Evolutionary conservation across 2,329 filamentous ascomycete species (phyloP).

Genomic region (Ophiosphaerella herpotricha): DNA sequence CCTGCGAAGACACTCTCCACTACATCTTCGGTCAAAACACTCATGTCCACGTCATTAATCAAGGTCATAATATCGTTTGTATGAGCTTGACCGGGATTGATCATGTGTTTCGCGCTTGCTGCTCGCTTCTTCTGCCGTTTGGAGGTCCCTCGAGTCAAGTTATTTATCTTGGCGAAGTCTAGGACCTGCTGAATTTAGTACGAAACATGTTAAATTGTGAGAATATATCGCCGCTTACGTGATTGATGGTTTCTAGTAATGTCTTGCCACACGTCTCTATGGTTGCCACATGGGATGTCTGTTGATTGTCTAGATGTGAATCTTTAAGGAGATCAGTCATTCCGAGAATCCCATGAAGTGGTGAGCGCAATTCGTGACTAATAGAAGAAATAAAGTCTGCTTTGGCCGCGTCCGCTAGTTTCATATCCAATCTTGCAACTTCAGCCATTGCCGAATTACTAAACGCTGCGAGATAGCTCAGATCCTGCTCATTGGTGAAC

Average conservation of each 20-base stretch:
- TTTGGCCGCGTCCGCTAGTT: conserved; percentile 53
- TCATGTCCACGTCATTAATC: conserved; percentile 43
- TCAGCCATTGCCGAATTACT: conserved; percentile 48
- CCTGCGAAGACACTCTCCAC: conserved; percentile 46
- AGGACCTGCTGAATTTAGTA: conserved; percentile 36
- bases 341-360: conserved; percentile 64
- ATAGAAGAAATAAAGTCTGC: conserved; percentile 64
- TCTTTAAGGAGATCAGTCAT: conserved; percentile 43
- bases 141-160: conserved; percentile 35
- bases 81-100: conserved; percentile 35
- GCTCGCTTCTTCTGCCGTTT: conserved; percentile 38
- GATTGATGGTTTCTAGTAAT: conserved; percentile 49
- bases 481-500: conserved; percentile 44
- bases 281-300: conserved; percentile 49
- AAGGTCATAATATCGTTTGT: conserved; percentile 43
- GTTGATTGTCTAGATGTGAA: conserved; percentile 36
- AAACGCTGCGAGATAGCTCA: conserved; percentile 46
- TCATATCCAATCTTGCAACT: conserved; percentile 45
- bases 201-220: not conserved
- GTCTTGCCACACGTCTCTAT: conserved; percentile 48
- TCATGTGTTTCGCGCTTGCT: conserved; percentile 36
- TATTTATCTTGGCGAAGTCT: conserved; percentile 49
- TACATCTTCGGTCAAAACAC: conserved; percentile 42
- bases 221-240: conserved; percentile 26
- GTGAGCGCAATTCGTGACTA: conserved; percentile 65